phyloP scores from a whole-genome alignment of 345 rosid species.

The Eutrema japonicum region DNA sequence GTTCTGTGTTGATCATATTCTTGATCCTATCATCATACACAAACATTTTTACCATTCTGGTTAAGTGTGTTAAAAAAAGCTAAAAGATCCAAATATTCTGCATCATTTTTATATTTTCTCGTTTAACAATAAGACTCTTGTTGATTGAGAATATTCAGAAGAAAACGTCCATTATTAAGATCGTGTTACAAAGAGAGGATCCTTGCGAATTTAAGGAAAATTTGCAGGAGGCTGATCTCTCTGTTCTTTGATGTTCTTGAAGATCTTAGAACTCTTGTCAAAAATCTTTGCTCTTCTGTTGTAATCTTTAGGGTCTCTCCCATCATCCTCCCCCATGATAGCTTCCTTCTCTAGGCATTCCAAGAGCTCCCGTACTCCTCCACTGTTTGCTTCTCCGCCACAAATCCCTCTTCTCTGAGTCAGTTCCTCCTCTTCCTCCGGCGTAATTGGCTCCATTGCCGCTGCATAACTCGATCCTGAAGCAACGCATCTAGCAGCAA shows the following conservation, averaged over 20 bases:
- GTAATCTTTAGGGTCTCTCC: slow-evolving; percentile 70
- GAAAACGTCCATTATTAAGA: slow-evolving; percentile 13
- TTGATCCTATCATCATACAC: no score
- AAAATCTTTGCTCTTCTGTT: slow-evolving; percentile 81
- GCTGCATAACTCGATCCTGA: slow-evolving; percentile 34
- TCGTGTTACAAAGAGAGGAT: slow-evolving; percentile 30
- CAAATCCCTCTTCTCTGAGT: slow-evolving; percentile 50
- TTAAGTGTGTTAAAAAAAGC: no score
- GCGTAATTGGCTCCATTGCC: slow-evolving; percentile 42
- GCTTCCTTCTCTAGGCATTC: slow-evolving; percentile 85
- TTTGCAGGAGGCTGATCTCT: slow-evolving; percentile 24
- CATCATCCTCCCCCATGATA: slow-evolving; percentile 86
- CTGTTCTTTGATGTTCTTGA: slow-evolving; percentile 61
- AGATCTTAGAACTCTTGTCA: slow-evolving; percentile 65
- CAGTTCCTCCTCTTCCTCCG: slow-evolving; percentile 52
- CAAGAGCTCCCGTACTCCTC: slow-evolving; percentile 58
- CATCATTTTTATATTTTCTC: no score
- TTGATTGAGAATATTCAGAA: slow-evolving; percentile 4
- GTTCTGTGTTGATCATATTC: no score
- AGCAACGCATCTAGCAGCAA: slow-evolving; percentile 42
- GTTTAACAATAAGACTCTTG: neutral
- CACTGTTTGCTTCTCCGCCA: slow-evolving; percentile 43
- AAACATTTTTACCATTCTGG: no score
- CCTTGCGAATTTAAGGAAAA: neutral
- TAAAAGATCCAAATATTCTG: no score